Base-by-base conservation (phyloP, 1,139 yeast genomes). In the Schizosaccharomyces versatilis region DNA sequence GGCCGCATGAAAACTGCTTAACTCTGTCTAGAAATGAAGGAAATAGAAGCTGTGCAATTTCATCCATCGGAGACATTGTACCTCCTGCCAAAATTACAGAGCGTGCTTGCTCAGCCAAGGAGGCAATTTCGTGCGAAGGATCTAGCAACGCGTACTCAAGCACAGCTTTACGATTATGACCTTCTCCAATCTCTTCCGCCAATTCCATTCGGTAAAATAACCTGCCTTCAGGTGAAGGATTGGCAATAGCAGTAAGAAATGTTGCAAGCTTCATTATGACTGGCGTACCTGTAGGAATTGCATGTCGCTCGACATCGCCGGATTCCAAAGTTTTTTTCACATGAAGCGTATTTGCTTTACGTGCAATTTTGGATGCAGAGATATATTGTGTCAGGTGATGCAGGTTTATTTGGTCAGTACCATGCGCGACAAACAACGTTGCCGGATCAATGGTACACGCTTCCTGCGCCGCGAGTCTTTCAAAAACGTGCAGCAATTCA, bases 31-130 rank as follows among this genome's bases (percentile, higher is more conserved):
- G 62, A 0, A 64, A 57, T 52, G 75, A 74, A 0, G 95, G 95
- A 55, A 86, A 78, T 44, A 88, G 68, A 59, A 74, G 76, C 38
- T 77, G 72, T 8, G 73, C 67, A 62, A 81, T 83, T 60, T 88
- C 96, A 14, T 72, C 66, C 57, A 80, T 72, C 48, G 98, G 98
- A 63, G 85, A 94, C 96, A 88, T 86, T 0, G 98, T 88, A 15
- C 98, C 98, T 41, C 98, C 98, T 9, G 95, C 94, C 6, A 88
- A 66, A 2, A 88, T 71, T 0, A 88, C 81, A 64, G 93, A 81
- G 60, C 73, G 75, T 0, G 88, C 75, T 40, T 79, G 75, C 6
- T 77, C 76, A 0, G 84, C 77, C 1, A 88, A 71, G 10, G 79
- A 80, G 57, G 73, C 72, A 64, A 88, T 85, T 1, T 78, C 71